Percentiles rank a stretch among this genome's conserved stretches.
These are phyloP conservation scores for Secale cereale DNA, from an alignment of 176 grass and related monocot genomes.

Conservation along the genomic window DNA sequence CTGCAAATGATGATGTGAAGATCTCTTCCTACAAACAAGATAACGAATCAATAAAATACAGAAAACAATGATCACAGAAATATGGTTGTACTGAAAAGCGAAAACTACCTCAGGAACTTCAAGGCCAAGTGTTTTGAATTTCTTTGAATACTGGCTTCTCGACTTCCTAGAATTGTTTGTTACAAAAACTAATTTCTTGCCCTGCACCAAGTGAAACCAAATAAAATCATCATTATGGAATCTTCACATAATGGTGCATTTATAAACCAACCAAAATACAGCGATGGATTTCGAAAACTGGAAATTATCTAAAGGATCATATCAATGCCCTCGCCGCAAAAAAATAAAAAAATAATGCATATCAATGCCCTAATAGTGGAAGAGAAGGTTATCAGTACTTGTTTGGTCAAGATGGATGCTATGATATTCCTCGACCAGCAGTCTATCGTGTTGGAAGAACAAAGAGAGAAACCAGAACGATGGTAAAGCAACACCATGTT, in stretches of 20 bases:
- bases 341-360: too few relatives aligned
- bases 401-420: neutral
- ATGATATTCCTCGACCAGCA: neutral
- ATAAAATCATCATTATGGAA: constrained; percentile 15
- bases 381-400: neutral
- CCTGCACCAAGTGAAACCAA: constrained; percentile 47
- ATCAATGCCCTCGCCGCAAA: too few relatives aligned
- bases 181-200: constrained; percentile 88
- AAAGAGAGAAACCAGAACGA: neutral
- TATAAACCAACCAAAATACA: neutral
- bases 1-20: constrained; percentile 90
- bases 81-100: constrained; percentile 6
- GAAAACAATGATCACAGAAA: neutral
- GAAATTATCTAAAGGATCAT: neutral
- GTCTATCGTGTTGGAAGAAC: neutral
- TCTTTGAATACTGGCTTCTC: constrained; percentile 78
- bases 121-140: constrained; percentile 79
- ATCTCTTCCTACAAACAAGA: constrained; percentile 75
- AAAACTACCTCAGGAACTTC: constrained; percentile 74
- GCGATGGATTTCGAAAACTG: neutral
- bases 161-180: constrained; percentile 95
- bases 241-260: neutral
- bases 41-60: constrained; percentile 22
- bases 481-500: neutral
- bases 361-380: constrained; percentile 7